Base-by-base conservation (phyloP, 2,329 filamentous ascomycete species). In the Emericellopsis atlantica region DNA sequence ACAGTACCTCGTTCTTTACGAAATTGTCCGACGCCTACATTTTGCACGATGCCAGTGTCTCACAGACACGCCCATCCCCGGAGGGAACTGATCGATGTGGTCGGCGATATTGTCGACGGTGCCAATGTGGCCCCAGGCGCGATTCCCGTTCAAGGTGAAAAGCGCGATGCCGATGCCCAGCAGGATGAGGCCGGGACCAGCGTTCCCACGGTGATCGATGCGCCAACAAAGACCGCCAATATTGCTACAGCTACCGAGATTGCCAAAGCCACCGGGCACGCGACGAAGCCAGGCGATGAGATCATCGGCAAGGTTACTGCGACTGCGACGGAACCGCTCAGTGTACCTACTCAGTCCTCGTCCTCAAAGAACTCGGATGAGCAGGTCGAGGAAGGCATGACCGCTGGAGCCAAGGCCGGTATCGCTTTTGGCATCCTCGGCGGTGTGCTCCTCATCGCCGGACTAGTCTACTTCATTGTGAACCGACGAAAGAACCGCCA, bases 401-500 rank as follows among this genome's bases (percentile, higher is more conserved):
- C 51, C 37, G 45, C 59, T 8, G 71, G 63, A 24, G 57, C 63
- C 34, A 92, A 87, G 60, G 89, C 87, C 35, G 92, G 92, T 45
- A 74, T 95, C 46, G 86, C 82, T 6, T 79, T 95, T 55, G 89
- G 88, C 53, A 76, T 93, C 37, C 62, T 95, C 26, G 68, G 81
- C 6, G 76, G 75, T 38, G 51, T 95, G 22, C 74, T 81, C 26
- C 60, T 81, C 3, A 56, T 92, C 22, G 75, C 78, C 24, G 65
- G 79, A n/a, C 57, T 84, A 18, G 67, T 84, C 16, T 81, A 86
- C 54, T 79, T 93, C 58, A 58, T 86, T 45, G 73, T 88, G 55
- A 76, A 78, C 54, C 85, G 81, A 68, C 84, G 81, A 9, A 40
- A 37, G 23, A 24, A 43, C 70, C 76, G 62, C 69, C 44, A 61